Evolutionary conservation across 768 basidiomycete species (phyloP), one percentile per base, ranked within the genome.

Genomic region (Wakefieldia striispora): DNA sequence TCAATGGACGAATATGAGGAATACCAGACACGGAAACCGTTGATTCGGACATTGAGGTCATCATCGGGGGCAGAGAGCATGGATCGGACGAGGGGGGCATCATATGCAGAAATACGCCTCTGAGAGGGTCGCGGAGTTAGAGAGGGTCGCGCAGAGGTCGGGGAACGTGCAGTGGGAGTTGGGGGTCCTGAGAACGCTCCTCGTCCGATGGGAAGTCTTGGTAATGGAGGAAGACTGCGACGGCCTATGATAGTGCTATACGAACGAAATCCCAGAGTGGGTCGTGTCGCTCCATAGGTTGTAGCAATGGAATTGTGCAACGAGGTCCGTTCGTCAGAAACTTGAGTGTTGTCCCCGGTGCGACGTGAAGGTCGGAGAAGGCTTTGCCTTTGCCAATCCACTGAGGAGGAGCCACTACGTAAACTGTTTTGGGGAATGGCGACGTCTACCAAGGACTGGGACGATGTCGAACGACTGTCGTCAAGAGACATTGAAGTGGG

Each of bases 1-100:
- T 97, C 94, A 49, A 95, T 87, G 17, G 89, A 92, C 0, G 90
- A 84, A 71, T 85, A 95, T 3, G 88, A 90, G 11, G 87, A 84
- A 67, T 92, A 93, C 91, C 68, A 69, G 29, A 93, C 90, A 23
- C 91, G 86, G 49, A 91, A 84, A 31, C 94, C 94, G 57, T 95
- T 95, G 42, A 83, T 82, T 61, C 81, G 83, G 27, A 82, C 75
- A 49, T 83, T 85, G 16, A 76, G 65, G 39, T 79, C 81, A 16
- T 73, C 65, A 7, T 74, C 78, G 37, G 65, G 54, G 40, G 62
- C 66, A 21, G 66, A 66, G 54, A 45, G 60, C 43, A 34, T 62
- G 59, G 52, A 71, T 67, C 56, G 72, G 21, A 50, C 63, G 17
- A 69, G 58, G 7, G 68, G 66, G 5, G 77, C 78, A 57, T 91